Evolutionary conservation across 257 asterid genomes (phyloP).

Genomic region (Penstemon barbatus): DNA sequence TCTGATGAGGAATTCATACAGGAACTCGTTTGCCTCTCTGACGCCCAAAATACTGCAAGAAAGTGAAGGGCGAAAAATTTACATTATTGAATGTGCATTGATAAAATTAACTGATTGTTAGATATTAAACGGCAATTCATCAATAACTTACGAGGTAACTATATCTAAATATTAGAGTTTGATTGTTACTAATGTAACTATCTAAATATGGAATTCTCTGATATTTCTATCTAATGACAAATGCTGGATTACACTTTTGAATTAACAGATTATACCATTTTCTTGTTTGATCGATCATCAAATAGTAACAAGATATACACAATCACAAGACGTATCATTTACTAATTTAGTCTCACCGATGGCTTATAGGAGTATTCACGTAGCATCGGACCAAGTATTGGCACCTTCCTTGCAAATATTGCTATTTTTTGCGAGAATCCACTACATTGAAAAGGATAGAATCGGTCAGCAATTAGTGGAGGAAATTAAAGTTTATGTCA

Average conservation of each 20-base stretch:
- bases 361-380: slow-evolving; percentile 21
- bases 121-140: not conserved
- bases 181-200: no score
- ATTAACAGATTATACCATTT: no score
- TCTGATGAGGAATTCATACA: slow-evolving; percentile 26
- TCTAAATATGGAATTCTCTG: no score
- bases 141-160: no score
- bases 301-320: no score
- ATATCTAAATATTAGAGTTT: no score
- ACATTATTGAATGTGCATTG: not conserved
- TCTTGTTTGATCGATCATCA: no score
- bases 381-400: slow-evolving; percentile 43
- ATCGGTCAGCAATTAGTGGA: slow-evolving; percentile 11
- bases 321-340: no score
- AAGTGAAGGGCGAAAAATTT: not conserved
- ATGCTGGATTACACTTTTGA: no score
- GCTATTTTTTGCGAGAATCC: slow-evolving; percentile 40
- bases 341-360: slow-evolving; percentile 33
- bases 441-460: slow-evolving; percentile 30
- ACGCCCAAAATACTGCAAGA: slow-evolving; percentile 40
- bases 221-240: no score
- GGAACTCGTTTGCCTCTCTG: slow-evolving; percentile 36
- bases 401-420: slow-evolving; percentile 36
- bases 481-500: not conserved
- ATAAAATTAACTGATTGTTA: no score